Evolutionary conservation across 169 alveolate genomes (phyloP).

Genomic region (Plasmodium malariae): DNA sequence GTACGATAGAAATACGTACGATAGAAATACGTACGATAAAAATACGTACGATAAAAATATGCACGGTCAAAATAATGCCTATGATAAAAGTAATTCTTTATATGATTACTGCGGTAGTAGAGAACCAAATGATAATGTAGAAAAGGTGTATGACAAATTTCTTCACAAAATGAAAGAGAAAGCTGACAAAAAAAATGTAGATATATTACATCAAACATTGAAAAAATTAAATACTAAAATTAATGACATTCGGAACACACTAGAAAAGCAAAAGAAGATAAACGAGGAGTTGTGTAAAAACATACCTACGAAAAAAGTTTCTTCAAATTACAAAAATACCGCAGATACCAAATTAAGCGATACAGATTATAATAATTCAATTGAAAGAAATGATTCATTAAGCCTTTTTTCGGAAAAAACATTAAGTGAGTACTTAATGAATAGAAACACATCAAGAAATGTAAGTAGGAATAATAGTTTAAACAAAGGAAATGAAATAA

Average conservation of each 20-base stretch:
- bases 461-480: conserved; percentile 13
- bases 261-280: conserved; percentile 59
- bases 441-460: conserved; percentile 52
- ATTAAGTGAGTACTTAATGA: conserved; percentile 47
- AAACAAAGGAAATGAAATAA: conserved; percentile 5
- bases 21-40: no score
- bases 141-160: conserved; percentile 54
- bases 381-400: conserved; percentile 42
- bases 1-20: no score
- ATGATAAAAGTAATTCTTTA: neutral
- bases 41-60: no score
- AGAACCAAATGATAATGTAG: conserved; percentile 28
- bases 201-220: conserved; percentile 63
- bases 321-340: conserved; percentile 30
- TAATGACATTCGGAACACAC: conserved; percentile 28
- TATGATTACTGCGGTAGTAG: neutral
- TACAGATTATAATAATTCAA: conserved; percentile 12
- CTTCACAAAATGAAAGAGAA: conserved; percentile 36
- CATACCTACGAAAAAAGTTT: conserved; percentile 1
- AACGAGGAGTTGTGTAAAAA: conserved; percentile 33
- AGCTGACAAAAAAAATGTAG: conserved; percentile 70
- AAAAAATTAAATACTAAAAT: conserved; percentile 64
- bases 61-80: no score
- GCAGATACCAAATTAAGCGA: conserved; percentile 16
- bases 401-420: conserved; percentile 44